Base-by-base conservation (phyloP, 192 early-diverging fungal species). In the Jimgerdemannia flammicorona region DNA sequence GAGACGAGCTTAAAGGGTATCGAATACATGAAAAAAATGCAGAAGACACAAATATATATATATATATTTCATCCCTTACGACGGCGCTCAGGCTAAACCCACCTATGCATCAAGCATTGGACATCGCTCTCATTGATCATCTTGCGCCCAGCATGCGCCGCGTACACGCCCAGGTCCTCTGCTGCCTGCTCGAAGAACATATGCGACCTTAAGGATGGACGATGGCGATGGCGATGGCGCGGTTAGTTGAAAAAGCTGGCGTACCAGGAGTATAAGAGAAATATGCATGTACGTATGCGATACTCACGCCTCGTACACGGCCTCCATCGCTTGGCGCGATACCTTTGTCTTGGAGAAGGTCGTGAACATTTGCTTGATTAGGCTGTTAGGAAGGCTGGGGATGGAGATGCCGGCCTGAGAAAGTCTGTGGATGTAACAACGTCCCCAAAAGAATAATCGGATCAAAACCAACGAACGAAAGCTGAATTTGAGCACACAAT, bases 121-220 rank as follows among this genome's bases (percentile, higher is more conserved):
- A 83, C 82, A 71, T 83, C 82, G 10, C 59, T 59, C 41, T 80
- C 82, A 17, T 83, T 76, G 40, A 83, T 78, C 43, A 79, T 80
- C 43, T 39, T 77, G 14, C 82, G 71, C n/a, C 79, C 79, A 6
- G 82, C 79, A 75, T 83, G 82, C 3, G 67, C 40, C 3, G 82
- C 82, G 73, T 83, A 83, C 40, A 77, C 82, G 10, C 75, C 76
- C 14, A 83, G 70, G 42, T 83, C 82, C 64, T 75, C 75, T 10
- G 82, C 20, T 3, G 72, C 74, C 66, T 83, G 82, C 20, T 80
- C 82, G 74, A 83, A 80, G 42, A 83, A 83, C 66, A 72, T 43
- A 69, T 80, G 72, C 20, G 82, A 76, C 65, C 82, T 83, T 73
- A 63, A 8, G 14, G 29, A 49, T 17, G 29, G 29, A 40, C 43